Conservation (phyloP, 768 basidiomycete genomes). For the Auricularia cornea region DNA sequence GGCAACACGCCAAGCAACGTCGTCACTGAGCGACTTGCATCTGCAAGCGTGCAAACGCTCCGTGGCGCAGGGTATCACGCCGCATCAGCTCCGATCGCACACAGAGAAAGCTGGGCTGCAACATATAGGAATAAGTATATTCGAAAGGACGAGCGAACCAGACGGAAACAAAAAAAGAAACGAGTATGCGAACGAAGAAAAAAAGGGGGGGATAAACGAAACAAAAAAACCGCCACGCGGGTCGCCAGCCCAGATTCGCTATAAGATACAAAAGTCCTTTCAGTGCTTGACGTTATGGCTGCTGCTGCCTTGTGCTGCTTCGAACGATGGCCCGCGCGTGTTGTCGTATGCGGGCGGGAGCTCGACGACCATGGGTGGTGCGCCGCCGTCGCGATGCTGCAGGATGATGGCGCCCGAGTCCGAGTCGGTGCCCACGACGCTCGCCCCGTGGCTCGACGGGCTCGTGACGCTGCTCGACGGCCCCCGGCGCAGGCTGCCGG, state of each 20-base stretch:
- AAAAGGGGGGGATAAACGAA: neutral
- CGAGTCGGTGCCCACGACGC: neutral
- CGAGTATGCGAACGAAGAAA: neutral
- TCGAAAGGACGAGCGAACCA: neutral
- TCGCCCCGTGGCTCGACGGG: neutral
- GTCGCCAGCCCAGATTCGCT: neutral
- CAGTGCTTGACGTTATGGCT: neutral
- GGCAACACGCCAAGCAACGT: too few species aligned
- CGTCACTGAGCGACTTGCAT: too few species aligned
- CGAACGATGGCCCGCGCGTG: neutral
- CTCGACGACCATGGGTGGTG: neutral
- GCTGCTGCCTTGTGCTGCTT: neutral
- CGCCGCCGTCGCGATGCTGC: neutral
- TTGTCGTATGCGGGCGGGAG: neutral
- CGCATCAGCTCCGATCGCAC: too few species aligned
- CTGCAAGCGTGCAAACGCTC: too few species aligned
- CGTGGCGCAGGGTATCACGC: too few species aligned
- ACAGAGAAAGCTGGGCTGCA: neutral
- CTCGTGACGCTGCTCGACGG: neutral
- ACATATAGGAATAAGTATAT: slow-evolving; percentile 1
- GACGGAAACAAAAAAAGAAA: neutral
- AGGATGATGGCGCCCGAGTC: neutral
- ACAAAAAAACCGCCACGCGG: neutral
- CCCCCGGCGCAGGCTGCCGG: neutral
- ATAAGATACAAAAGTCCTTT: neutral